Conservation (phyloP, 1,284 basidiomycete species). For the Malassezia restricta region DNA sequence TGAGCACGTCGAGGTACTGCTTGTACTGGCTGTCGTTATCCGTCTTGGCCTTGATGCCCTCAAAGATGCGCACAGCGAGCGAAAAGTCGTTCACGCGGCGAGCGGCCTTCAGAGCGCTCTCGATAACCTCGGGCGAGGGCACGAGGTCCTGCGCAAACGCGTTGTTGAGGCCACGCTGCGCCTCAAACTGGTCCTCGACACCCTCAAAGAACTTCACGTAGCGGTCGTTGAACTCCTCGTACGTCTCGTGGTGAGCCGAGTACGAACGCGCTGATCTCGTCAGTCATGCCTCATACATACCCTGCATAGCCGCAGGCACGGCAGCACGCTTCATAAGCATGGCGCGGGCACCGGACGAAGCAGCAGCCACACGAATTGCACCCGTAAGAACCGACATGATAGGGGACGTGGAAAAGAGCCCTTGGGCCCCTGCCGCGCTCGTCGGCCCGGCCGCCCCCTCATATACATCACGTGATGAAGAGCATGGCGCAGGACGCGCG, state of each 20-base stretch:
- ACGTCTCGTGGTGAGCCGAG: constrained; percentile 55
- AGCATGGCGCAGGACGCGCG: not conserved
- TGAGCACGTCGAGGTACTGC: constrained; percentile 43
- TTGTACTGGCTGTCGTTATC: constrained; percentile 43
- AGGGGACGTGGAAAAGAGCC: not conserved
- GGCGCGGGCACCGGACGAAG: constrained; percentile 14
- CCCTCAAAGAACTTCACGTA: constrained; percentile 85
- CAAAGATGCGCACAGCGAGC: constrained; percentile 88
- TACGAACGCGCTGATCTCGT: constrained; percentile 5
- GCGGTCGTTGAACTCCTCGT: constrained; percentile 82
- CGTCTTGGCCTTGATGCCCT: constrained; percentile 47
- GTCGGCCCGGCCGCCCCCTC: constrained; percentile 4
- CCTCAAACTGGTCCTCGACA: constrained; percentile 86
- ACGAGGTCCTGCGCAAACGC: constrained; percentile 98
- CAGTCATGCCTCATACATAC: not conserved
- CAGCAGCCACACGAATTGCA: constrained; percentile 16
- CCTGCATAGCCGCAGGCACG: constrained; percentile 12
- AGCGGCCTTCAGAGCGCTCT: constrained; percentile 75
- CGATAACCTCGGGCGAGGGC: constrained; percentile 74
- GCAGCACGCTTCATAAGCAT: constrained; percentile 11
- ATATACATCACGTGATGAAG: constrained; percentile 4
- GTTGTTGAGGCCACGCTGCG: constrained; percentile 81
- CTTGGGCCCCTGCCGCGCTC: not conserved
- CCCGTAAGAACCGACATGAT: constrained; percentile 16
- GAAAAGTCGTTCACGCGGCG: constrained; percentile 91